Percentiles rank a stretch among this genome's conserved stretches.
These are phyloP conservation scores for Neofusicoccum ribis DNA, from an alignment of 2,329 filamentous ascomycete species.

Conservation along the genomic window DNA sequence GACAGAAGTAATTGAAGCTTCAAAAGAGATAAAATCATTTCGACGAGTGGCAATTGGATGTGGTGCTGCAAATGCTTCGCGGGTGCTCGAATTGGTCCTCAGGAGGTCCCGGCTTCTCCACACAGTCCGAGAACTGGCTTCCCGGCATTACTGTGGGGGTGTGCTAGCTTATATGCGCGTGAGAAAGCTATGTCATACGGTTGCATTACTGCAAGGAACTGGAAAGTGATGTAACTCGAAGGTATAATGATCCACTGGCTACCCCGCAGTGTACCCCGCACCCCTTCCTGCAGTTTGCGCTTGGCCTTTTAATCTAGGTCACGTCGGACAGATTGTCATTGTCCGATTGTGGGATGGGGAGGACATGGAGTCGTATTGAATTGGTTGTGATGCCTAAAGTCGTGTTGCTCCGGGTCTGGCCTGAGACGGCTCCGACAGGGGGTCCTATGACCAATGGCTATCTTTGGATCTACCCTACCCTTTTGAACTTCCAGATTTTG, in stretches of 20 bases:
- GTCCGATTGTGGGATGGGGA: not conserved
- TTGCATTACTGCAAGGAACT: not conserved
- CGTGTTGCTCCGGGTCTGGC: too few relatives aligned
- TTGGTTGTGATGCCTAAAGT: not conserved
- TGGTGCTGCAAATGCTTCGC: not conserved
- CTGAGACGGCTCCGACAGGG: too few relatives aligned
- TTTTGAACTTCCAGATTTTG: too few relatives aligned
- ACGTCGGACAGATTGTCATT: not conserved
- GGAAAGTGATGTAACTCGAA: not conserved
- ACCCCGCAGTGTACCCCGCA: slow-evolving; percentile 2
- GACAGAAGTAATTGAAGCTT: not conserved
- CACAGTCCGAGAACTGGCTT: too few relatives aligned
- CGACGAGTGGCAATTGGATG: not conserved
- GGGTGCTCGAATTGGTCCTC: too few relatives aligned
- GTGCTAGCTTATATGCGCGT: not conserved
- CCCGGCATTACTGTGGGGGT: too few relatives aligned
- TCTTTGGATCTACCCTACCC: too few relatives aligned
- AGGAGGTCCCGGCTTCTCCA: too few relatives aligned
- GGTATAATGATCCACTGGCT: not conserved
- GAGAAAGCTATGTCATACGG: not conserved
- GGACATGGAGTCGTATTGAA: not conserved
- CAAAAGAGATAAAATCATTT: not conserved
- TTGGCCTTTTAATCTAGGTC: not conserved
- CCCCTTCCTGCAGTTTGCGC: not conserved
- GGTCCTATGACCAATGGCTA: too few relatives aligned